A percentile compares a stretch with the other conserved stretches of the same genome.
phyloP scores from a whole-genome alignment of 208 protist species.

The Leishmania arabica region DNA sequence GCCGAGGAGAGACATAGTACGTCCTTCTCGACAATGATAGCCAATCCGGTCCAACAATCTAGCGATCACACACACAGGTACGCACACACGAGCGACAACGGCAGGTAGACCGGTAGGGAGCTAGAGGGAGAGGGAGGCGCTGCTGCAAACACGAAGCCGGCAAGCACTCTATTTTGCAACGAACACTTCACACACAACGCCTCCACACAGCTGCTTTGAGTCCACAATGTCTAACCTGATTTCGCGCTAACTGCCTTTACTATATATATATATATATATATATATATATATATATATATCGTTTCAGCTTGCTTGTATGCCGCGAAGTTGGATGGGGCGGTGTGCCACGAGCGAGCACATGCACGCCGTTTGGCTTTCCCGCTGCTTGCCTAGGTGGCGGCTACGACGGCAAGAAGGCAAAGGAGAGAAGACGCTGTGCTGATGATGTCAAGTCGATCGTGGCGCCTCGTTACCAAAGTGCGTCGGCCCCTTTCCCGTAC shows the following conservation, averaged over 20 bases:
- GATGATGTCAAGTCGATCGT: not conserved
- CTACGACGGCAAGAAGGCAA: not conserved
- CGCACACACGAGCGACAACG: too few relatives aligned
- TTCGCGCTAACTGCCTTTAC: not conserved
- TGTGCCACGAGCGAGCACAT: not conserved
- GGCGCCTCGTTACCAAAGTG: not conserved
- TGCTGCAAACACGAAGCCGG: not conserved
- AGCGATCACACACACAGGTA: not conserved
- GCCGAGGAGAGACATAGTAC: not conserved
- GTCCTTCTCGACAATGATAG: not conserved
- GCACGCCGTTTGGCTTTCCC: not conserved
- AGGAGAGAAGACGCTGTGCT: not conserved
- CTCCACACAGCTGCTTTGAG: not conserved
- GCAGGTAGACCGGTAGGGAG: not conserved
- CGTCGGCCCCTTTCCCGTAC: not conserved
- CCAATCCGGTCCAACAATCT: too few relatives aligned
- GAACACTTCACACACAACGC: not conserved
- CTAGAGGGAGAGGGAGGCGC: not conserved
- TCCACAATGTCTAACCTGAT: not conserved
- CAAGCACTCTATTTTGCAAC: not conserved
- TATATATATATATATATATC: too few relatives aligned
- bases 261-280: not conserved
- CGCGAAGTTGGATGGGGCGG: not conserved
- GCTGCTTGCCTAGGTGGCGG: not conserved
- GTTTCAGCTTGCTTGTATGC: not conserved